Evolutionary conservation across 306 rosid genomes (phyloP), one percentile per base, ranked within the genome.

Genomic region (Cyclanthera cordifolia): DNA sequence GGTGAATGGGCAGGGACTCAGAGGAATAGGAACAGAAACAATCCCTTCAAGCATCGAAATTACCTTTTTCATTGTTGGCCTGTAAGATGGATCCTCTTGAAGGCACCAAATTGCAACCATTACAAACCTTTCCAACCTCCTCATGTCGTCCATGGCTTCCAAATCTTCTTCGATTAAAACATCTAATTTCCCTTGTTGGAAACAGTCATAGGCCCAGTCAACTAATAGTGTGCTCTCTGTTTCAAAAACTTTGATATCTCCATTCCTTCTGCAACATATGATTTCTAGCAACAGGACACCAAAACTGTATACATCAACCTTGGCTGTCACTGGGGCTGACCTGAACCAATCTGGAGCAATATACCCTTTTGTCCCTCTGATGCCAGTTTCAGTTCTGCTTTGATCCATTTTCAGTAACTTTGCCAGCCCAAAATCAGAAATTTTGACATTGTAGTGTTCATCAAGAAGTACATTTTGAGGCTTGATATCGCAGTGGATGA

Each of bases 21-120:
- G 79, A 25, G 84, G 84, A 66, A 3, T 54, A 6, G 16, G 39
- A 7, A 80, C 81, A 14, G 72, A 76, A 19, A 53, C 79, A 8
- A 70, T 32, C 6, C 79, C 82, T 78, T 81, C 85, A 63, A 81
- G 82, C 82, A 81, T 81, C 3, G 61, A 78, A 4, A 72, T 34
- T 14, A 75, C 80, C 70, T 17, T 69, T 30, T 9, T 81, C 80
- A 82, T 78, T 21, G 65, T 39, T 1, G 82, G 83, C 53, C 83
- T 67, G 57, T 69, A 16, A 54, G 70, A 39, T 5, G 76, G 78
- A 0, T 73, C 74, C 58, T 21, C 85, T 55, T 81, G 85, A 49
- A 81, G 56, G 21, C 77, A 77, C 82, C 72, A 77, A 21, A 81
- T 23, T 3, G 75, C 73, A 8, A 77, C 74, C 75, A 52, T 71